Conservation (phyloP, 2,329 filamentous ascomycete species). For the Kalaharituber pfeilii region DNA sequence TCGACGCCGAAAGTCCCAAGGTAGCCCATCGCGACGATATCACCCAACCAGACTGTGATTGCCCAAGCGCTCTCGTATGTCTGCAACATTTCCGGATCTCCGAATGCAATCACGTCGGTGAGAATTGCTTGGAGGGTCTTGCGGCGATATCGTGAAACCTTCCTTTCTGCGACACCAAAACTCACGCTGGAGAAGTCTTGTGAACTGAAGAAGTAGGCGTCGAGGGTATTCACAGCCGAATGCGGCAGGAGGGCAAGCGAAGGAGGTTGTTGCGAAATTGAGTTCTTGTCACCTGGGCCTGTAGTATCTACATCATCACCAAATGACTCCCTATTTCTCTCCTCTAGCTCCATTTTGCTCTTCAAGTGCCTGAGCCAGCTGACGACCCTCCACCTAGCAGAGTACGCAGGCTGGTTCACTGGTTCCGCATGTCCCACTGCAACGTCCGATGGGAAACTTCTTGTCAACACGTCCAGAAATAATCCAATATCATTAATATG, state of each 20-base stretch:
- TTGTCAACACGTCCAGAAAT: constrained; percentile 6
- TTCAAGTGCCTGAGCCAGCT: constrained; percentile 12
- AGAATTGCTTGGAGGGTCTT: neutral
- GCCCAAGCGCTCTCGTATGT: too few relatives aligned
- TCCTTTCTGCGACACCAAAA: too few relatives aligned
- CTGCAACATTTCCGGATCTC: neutral
- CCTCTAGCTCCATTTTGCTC: constrained; percentile 9
- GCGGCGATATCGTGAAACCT: neutral
- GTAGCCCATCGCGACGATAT: neutral
- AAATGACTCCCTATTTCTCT: neutral
- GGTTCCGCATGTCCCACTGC: neutral
- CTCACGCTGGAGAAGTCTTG: neutral
- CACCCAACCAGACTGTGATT: neutral
- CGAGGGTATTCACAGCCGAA: neutral
- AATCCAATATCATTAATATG: constrained; percentile 13
- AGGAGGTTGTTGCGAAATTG: neutral
- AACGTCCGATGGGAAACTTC: neutral
- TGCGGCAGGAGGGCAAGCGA: neutral
- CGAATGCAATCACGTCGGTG: neutral
- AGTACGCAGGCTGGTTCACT: neutral
- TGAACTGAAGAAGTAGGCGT: neutral
- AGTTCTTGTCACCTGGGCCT: neutral
- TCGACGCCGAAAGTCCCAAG: neutral
- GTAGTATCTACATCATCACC: neutral
- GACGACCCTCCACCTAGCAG: constrained; percentile 9